Evolutionary conservation across 1,284 basidiomycete genomes (phyloP).

Genomic region (Microbotryum saponariae): DNA sequence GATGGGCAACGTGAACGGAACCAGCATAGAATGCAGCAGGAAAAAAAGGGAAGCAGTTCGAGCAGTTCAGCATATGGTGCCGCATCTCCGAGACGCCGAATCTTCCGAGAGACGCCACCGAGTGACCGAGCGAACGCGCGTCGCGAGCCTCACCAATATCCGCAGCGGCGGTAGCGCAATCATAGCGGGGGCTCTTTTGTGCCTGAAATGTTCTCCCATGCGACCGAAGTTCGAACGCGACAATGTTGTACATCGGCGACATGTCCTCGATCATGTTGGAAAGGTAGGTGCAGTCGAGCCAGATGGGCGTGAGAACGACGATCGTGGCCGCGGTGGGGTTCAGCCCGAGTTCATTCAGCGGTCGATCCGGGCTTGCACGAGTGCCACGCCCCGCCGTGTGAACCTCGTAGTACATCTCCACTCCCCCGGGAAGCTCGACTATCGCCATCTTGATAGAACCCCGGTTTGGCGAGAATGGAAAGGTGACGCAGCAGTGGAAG

Average conservation of each 20-base stretch:
- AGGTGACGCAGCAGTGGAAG: too few relatives aligned
- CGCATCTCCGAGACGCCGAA: not conserved
- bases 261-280: constrained; percentile 10
- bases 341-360: not conserved
- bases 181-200: not conserved
- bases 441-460: constrained; percentile 8
- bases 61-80: too few relatives aligned
- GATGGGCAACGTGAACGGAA: too few relatives aligned
- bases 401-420: constrained; percentile 18
- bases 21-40: too few relatives aligned
- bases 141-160: constrained; percentile 9
- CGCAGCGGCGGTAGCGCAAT: constrained; percentile 5
- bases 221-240: constrained; percentile 9
- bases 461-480: too few relatives aligned
- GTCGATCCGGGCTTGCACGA: too few relatives aligned
- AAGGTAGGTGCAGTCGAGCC: constrained; percentile 10
- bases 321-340: constrained; percentile 8
- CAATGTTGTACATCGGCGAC: constrained; percentile 5
- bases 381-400: not conserved
- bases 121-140: too few relatives aligned
- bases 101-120: not conserved
- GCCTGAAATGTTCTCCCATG: constrained; percentile 9
- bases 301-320: constrained; percentile 17
- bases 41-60: too few relatives aligned
- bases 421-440: constrained; percentile 6